Percentiles rank a stretch among this genome's conserved stretches.
Evolutionary conservation across 495 filamentous ascomycete genomes (phyloP).

Genomic region (Hypoxylon subgilvum): DNA sequence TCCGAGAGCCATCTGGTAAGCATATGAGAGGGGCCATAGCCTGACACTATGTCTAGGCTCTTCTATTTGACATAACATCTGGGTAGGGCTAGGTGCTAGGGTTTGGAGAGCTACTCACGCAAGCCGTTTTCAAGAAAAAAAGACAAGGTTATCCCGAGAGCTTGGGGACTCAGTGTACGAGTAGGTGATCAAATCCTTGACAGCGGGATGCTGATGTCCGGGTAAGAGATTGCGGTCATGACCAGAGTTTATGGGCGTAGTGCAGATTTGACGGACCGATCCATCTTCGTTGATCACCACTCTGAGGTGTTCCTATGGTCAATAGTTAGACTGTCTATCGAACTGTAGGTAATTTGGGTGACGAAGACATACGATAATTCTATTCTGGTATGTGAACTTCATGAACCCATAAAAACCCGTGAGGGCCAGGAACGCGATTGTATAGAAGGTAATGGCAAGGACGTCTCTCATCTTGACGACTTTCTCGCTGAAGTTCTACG

Average conservation of each 20-base stretch:
- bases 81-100: background rate
- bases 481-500: background rate
- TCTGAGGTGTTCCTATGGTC: background rate
- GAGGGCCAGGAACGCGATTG: constrained; percentile 6
- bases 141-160: constrained; percentile 40
- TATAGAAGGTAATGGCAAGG: constrained; percentile 3
- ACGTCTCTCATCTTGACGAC: constrained; percentile 12
- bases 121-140: constrained; percentile 42
- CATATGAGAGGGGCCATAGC: no score
- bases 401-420: constrained; percentile 24
- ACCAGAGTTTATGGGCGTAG: background rate
- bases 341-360: background rate
- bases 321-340: background rate
- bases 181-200: constrained; percentile 35
- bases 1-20: no score
- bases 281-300: background rate
- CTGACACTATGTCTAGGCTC: background rate
- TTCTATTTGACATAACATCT: background rate
- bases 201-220: background rate
- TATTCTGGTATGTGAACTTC: constrained; percentile 20
- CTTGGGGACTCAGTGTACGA: constrained; percentile 38
- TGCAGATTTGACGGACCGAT: background rate
- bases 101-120: constrained; percentile 10
- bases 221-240: background rate
- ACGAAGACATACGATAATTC: constrained; percentile 3